Base-by-base conservation (phyloP, 2,329 filamentous ascomycete species). In the Chaetomiaceae sp. region DNA sequence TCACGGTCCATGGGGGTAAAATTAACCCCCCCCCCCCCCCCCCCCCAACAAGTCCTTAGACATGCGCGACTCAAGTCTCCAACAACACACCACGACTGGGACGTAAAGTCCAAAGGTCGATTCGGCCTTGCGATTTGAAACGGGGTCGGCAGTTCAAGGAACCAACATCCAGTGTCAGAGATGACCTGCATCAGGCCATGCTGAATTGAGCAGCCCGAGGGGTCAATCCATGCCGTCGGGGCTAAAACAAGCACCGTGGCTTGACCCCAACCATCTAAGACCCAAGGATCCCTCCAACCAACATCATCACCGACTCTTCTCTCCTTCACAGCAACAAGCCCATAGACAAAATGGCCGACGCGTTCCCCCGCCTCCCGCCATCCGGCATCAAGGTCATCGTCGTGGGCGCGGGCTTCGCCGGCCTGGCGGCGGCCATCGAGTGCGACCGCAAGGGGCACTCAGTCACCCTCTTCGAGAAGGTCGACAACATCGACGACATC, bases 351-450 rank as follows among this genome's bases (percentile, higher is more conserved):
- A 47, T 48, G 44, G 29, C 38, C 15, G 36, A 33, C 25, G 15
- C 19, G 6, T 54, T 50, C 34, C 51, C 46, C 3, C 51, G 51
- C 5, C 46, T 45, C 6, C 61, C 68, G 9, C 61, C 69, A 4
- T 71, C 70, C n/a, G 72, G 72, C 49, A 72, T 78, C 62, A 71
- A 69, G 40, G 72, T 78, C 36, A 65, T 79, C 12, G 70, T 79
- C 36, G 75, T 78, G 14, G 76, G 76, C 23, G 72, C 71, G 60
- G 80, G 80, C n/a, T 82, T 83, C 55, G 80, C 78, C 33, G 81
- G 81, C 19, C 73, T 83, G 14, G 76, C 80, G 15, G 78, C 80
- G 11, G 80, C 80, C 36, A 82, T 84, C 55, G 79, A 83, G 63
- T 81, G 79, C 63, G 71, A 75, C 43, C 74, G 76, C 39, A 79